Conservation (phyloP, 257 asterid genomes). For the Gardenia jasminoides region DNA sequence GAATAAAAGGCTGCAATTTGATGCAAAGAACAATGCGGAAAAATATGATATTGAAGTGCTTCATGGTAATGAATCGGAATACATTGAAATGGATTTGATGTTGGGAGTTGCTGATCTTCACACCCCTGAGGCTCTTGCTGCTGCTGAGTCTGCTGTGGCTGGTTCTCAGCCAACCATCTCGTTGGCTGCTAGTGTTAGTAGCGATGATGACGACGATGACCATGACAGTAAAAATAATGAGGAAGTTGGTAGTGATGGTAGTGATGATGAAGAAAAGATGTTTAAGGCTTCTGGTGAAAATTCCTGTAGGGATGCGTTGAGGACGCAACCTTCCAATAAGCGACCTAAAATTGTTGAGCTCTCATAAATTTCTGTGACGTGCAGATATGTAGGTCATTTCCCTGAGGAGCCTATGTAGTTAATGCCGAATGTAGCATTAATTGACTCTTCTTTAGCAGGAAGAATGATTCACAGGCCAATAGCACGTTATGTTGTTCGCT, state of each 20-base stretch:
- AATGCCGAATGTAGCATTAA: too few species aligned
- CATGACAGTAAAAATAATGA: conserved; percentile 23
- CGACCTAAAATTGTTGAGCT: conserved; percentile 60
- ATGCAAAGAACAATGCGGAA: conserved; percentile 56
- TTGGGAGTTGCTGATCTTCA: conserved; percentile 89
- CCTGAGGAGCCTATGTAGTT: too few species aligned
- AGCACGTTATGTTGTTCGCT: too few species aligned
- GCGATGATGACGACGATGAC: conserved; percentile 41
- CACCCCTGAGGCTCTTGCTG: conserved; percentile 90
- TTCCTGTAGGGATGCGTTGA: conserved; percentile 17
- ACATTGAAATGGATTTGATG: conserved; percentile 93
- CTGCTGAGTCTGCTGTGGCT: conserved; percentile 82
- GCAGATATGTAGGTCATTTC: not conserved
- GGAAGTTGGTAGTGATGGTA: conserved; percentile 8
- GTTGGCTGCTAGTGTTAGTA: conserved; percentile 37
- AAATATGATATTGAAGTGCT: conserved; percentile 72
- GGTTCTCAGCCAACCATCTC: conserved; percentile 45
- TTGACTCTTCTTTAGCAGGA: too few species aligned
- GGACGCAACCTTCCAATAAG: conserved; percentile 38
- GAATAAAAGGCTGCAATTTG: conserved; percentile 57
- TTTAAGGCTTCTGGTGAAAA: conserved; percentile 19
- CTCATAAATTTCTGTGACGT: too few species aligned
- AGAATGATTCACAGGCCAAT: too few species aligned
- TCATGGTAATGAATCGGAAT: conserved; percentile 64
- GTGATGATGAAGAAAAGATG: conserved; percentile 14